Conservation (phyloP, 23 red algal genomes). For the Gracilaria vermiculophylla region DNA sequence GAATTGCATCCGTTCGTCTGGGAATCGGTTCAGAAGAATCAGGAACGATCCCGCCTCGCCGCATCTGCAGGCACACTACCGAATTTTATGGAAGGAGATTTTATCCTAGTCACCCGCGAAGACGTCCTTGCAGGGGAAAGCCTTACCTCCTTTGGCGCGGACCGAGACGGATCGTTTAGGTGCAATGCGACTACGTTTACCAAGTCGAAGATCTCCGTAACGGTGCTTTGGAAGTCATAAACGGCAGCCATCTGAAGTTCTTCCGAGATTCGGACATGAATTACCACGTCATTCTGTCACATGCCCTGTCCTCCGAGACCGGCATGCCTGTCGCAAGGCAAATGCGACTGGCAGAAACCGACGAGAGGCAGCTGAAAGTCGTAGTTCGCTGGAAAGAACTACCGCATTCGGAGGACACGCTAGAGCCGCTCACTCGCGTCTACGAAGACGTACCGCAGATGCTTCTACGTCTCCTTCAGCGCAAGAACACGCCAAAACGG, state of each 20-base stretch:
- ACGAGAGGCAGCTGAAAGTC: not conserved
- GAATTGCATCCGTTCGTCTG: not conserved
- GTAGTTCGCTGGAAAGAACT: not conserved
- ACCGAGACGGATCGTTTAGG: not conserved
- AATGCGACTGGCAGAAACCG: not conserved
- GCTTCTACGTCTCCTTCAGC: not conserved
- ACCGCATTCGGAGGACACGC: not conserved
- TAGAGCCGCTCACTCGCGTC: not conserved
- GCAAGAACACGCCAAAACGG: not conserved
- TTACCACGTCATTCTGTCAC: not conserved
- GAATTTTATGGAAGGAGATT: not conserved
- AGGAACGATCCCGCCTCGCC: not conserved
- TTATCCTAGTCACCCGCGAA: not conserved
- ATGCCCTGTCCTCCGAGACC: not conserved
- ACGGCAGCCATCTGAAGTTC: not conserved
- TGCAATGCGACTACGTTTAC: not conserved
- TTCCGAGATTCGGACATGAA: not conserved
- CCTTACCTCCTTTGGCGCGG: not conserved
- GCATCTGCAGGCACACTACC: not conserved
- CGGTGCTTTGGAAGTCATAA: not conserved
- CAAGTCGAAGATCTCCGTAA: not conserved
- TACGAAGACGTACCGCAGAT: not conserved
- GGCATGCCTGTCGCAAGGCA: not conserved
- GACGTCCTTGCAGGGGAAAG: not conserved
- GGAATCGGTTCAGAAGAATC: not conserved